These are phyloP conservation scores for Clonostachys sp. DNA, from an alignment of 2,329 filamentous ascomycete species.

Conservation along the genomic window DNA sequence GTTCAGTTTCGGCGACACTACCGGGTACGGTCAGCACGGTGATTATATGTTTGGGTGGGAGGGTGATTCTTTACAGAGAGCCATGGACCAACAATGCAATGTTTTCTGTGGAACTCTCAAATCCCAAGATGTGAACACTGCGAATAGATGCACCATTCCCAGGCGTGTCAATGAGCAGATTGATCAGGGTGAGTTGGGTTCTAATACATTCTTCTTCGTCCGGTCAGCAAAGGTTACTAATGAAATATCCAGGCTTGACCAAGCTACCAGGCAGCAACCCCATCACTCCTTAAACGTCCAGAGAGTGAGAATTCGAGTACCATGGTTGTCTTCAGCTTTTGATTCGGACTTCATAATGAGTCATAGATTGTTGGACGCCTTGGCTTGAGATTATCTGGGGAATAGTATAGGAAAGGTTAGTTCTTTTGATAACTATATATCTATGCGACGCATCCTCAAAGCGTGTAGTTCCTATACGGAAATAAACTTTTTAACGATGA, in stretches of 20 bases:
- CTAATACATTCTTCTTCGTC: not conserved
- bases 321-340: no score
- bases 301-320: no score
- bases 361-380: no score
- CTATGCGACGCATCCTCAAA: no score
- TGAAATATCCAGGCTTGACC: not conserved
- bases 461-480: no score
- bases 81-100: constrained; percentile 43
- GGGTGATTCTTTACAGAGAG: constrained; percentile 59
- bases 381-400: no score
- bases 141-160: constrained; percentile 23
- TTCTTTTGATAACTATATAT: no score
- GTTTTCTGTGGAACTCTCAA: constrained; percentile 18
- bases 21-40: constrained; percentile 71
- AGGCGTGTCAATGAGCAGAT: constrained; percentile 19
- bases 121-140: constrained; percentile 19
- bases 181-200: constrained; percentile 20
- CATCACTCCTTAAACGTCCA: not conserved
- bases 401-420: no score
- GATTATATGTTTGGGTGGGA: constrained; percentile 84
- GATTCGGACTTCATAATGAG: no score
- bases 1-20: constrained; percentile 14
- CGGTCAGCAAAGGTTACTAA: not conserved
- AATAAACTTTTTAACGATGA: no score
- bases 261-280: not conserved